A percentile compares a stretch with the other conserved stretches of the same genome.
phyloP scores from a whole-genome alignment of 2,329 filamentous ascomycete species.

The Pestalotiopsis sp. region DNA sequence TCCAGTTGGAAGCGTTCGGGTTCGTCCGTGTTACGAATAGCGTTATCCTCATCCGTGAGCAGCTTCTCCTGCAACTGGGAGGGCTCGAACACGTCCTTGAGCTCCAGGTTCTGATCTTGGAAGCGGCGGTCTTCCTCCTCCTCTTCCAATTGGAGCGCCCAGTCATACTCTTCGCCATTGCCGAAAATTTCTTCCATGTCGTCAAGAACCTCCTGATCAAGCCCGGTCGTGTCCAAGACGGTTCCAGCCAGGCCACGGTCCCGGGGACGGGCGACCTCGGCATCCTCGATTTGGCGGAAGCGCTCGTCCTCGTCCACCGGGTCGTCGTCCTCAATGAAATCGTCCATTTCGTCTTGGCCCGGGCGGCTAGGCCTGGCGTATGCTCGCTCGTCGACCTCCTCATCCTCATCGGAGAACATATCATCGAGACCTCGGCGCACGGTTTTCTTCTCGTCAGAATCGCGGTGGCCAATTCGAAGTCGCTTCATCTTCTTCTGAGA shows the following conservation, averaged over 20 bases:
- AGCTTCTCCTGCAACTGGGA: conserved; percentile 93
- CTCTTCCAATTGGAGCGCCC: conserved; percentile 88
- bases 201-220: conserved; percentile 91
- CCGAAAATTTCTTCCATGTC: conserved; percentile 97
- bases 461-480: conserved; percentile 86
- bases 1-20: conserved; percentile 95
- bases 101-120: conserved; percentile 82
- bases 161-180: conserved; percentile 93
- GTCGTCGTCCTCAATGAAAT: conserved; percentile 97
- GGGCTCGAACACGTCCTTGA: conserved; percentile 98
- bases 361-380: conserved; percentile 58
- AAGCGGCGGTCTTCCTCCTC: conserved; percentile 78
- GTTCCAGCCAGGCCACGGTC: conserved; percentile 69
- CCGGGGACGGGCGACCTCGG: conserved; percentile 82
- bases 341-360: conserved; percentile 81
- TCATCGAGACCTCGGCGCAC: conserved; percentile 78
- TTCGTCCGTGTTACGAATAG: conserved; percentile 84
- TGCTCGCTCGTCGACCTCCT: conserved; percentile 61
- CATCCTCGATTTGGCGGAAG: conserved; percentile 77
- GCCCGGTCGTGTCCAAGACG: conserved; percentile 77
- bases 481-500: conserved; percentile 88
- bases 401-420: conserved; percentile 96
- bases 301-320: conserved; percentile 83
- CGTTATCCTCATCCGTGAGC: conserved; percentile 92
- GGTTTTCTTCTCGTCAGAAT: conserved; percentile 66